Evolutionary conservation across 2,329 filamentous ascomycete species (phyloP), one percentile per base, ranked within the genome.

Genomic region (Fusarium ambrosium): DNA sequence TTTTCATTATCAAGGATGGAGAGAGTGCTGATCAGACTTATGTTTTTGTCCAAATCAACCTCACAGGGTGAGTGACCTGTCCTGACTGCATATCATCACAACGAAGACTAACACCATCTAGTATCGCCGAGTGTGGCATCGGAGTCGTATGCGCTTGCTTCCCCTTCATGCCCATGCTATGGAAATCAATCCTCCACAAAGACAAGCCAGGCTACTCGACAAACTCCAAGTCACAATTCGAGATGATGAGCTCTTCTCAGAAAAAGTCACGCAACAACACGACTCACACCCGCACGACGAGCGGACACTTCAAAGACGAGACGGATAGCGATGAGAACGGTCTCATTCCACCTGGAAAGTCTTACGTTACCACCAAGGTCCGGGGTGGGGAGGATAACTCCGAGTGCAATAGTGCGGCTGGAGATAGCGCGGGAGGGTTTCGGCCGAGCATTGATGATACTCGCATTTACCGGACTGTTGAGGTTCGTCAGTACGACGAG

Each of bases 111-210:
- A 73, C 62, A 2, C 4, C 0, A 3, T 2, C 0, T 1, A 73
- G 71, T 9, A 73, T 73, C 39, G 71, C 71, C 2, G 71, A 73
- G 39, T 73, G 71, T 8, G 71, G 71, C 0, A 73, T 73, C 5
- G 71, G 71, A 10, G 59, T 73, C 10, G 71, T 71, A 11, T 73
- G 71, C 4, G 71, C 71, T 2, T 73, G 71, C n/a, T 73, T 73
- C 20, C 71, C 71, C 0, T 73, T 73, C n/a, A 62, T 73, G 59
- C 71, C 71, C 1, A 73, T 73, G 71, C 16, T 73, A 10, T 73
- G 71, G 71, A 73, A 73, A n/a, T 73, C 71, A 1, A 64, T 73
- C 5, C 62, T 73, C 3, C 67, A 74, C 18, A 73, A 71, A 2
- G 62, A 74, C 1, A 73, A 73, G 4, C 62, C 71, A 1, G 71